These are phyloP conservation scores for Madurella fahalii DNA, from an alignment of 2,329 filamentous ascomycete species.

Conservation along the genomic window DNA sequence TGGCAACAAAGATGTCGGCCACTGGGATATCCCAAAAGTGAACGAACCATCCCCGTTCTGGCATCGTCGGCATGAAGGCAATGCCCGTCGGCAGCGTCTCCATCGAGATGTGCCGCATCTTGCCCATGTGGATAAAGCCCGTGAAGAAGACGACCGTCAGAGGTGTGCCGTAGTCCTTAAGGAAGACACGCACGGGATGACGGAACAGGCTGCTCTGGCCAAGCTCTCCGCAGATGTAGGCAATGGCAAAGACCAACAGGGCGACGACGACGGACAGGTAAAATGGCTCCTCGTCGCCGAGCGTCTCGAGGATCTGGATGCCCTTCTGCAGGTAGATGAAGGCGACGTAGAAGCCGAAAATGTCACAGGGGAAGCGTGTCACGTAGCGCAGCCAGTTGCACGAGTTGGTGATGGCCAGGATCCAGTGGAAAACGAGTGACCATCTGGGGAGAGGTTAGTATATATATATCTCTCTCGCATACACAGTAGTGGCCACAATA, in stretches of 20 bases:
- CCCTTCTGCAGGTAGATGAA: conserved; percentile 91
- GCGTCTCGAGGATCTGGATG: conserved; percentile 75
- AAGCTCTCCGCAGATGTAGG: conserved; percentile 68
- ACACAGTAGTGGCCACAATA: not conserved
- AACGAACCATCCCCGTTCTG: conserved; percentile 70
- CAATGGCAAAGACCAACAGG: conserved; percentile 71
- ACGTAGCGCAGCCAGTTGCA: conserved; percentile 88
- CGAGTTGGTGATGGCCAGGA: conserved; percentile 76
- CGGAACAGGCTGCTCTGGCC: conserved; percentile 69
- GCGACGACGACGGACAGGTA: conserved; percentile 77
- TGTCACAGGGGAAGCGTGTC: conserved; percentile 87
- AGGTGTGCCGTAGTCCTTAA: conserved; percentile 86
- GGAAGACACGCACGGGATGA: conserved; percentile 71
- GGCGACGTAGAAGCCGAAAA: conserved; percentile 90
- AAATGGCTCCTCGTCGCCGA: conserved; percentile 63
- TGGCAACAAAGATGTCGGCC: conserved; percentile 72
- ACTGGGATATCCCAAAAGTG: conserved; percentile 74
- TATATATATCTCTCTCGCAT: not conserved
- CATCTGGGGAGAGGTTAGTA: conserved; percentile 48
- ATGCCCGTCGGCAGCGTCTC: conserved; percentile 70
- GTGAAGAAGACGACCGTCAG: conserved; percentile 83
- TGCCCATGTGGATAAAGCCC: conserved; percentile 80
- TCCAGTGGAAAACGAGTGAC: conserved; percentile 80
- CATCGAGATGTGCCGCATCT: conserved; percentile 68
- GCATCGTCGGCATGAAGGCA: conserved; percentile 70